Conservation (phyloP, 257 asterid species). For the Nicotiana benthamiana region DNA sequence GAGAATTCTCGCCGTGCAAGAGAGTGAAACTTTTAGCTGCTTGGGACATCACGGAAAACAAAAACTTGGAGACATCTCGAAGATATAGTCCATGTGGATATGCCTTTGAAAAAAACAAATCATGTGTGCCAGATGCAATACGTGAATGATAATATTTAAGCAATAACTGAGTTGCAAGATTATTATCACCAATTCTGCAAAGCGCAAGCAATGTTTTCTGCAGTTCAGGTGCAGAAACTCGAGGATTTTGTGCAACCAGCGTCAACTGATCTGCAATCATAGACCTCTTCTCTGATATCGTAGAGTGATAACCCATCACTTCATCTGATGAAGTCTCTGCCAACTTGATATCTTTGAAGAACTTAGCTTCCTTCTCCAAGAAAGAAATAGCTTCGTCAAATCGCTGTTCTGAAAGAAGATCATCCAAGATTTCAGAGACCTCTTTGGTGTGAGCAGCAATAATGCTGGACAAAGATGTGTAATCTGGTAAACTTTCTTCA, state of each 20-base stretch:
- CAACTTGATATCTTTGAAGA: constrained; percentile 21
- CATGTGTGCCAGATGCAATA: constrained; percentile 27
- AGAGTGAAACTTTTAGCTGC: constrained; percentile 42
- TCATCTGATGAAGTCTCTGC: constrained; percentile 31
- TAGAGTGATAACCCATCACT: constrained; percentile 34
- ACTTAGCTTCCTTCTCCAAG: constrained; percentile 50
- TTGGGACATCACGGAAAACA: constrained; percentile 67
- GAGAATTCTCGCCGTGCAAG: constrained; percentile 40
- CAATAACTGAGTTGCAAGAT: constrained; percentile 42
- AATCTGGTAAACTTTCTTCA: constrained; percentile 24
- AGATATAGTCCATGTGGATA: constrained; percentile 20
- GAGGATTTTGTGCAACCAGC: constrained; percentile 37
- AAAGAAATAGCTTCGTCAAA: constrained; percentile 53
- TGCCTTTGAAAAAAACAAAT: constrained; percentile 30
- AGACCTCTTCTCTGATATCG: constrained; percentile 43
- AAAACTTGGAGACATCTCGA: constrained; percentile 30
- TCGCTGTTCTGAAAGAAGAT: constrained; percentile 50
- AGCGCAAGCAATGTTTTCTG: constrained; percentile 56
- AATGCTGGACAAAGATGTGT: constrained; percentile 24
- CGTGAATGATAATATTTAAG: constrained; percentile 51
- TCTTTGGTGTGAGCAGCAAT: constrained; percentile 45
- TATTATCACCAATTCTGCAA: constrained; percentile 39
- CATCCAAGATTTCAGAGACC: constrained; percentile 48
- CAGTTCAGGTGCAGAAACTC: constrained; percentile 58
- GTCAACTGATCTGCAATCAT: constrained; percentile 35